Base-by-base conservation (phyloP, 1,284 basidiomycete species). In the Coniferiporia weirii region DNA sequence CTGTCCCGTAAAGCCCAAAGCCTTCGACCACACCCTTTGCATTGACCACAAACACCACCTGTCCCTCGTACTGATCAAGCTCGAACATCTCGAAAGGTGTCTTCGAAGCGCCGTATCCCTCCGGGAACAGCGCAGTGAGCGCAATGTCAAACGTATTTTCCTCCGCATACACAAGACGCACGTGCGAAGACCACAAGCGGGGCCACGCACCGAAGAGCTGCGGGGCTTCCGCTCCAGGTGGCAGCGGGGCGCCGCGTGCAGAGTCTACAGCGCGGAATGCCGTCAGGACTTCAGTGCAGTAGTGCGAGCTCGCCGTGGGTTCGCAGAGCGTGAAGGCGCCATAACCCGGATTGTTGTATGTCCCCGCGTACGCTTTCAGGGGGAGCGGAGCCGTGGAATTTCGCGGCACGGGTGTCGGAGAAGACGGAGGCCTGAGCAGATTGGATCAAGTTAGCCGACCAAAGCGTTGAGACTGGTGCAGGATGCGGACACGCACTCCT, bases 91-190 rank as follows among this genome's bases (percentile, higher is more conserved):
- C 64, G 51, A 70, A 70, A 17, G 69, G 61, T 9, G 60, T 66
- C 47, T 54, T 59, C 52, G 69, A 62, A 45, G 57, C 58, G 6
- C 70, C 68, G 53, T 66, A 71, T 4, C 69, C 69, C 9, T 64
- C 40, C 6, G 66, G 66, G 59, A 66, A 70, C 8, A 70, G 49
- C 15, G 55, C 54, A 17, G 64, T 61, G 9, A 61, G 50, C 9
- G 52, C 27, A 9, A 67, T 44, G 8, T 48, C 32, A 53, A 68
- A 69, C 27, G 45, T 54, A 43, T 63, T 53, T 6, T 47, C 54
- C 7, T 40, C 49, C 15, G 38, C 40, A 44, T 65, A 63, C 12
- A 19, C 27, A 10, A 69, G 56, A 13, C 66, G 66, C 5, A 63
- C 43, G 49, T 69, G 67, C 4, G 62, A 60, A 44, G 57, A 54